Base-by-base conservation (phyloP, 2,329 filamentous ascomycete genomes). In the Fusarium kyushuense region DNA sequence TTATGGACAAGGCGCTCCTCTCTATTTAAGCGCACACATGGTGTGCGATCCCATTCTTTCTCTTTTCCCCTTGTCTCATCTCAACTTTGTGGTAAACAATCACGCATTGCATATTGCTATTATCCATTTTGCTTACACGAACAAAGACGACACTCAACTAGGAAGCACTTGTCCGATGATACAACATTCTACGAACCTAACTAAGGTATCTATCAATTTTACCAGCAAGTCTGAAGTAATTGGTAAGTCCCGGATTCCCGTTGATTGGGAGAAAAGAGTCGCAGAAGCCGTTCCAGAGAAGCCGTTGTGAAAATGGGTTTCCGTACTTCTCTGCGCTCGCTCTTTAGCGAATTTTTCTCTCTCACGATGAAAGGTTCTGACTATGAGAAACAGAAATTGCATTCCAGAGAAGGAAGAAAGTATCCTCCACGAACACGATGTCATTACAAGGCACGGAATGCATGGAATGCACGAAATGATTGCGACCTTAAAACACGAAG, bases 311-410 rank as follows among this genome's bases (percentile, higher is more conserved):
- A 23, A 10, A 68, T 70, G 68, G 52, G 47, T 19, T 23, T 68
- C 46, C 46, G 68, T 43, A 53, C 54, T 42, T 54, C 54, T 58
- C 32, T 70, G 48, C 68, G 67, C 36, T 66, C 42, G 25, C 30
- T 70, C 27, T 42, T 68, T 21, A 29, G 55, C 23, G 42, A 19
- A 9, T 46, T 54, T 40, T 64, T 54, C 16, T 59, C 47, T 23
- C 17, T 35, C 5, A 25, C 25, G 14, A 51, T 30, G 5, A 54
- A 53, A 12, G 14, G 12, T 47, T 63, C 66, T 63, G 36, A 70
- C 35, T 2, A 19, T 21, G 36, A 35, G 27, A 48, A 41, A 33
- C 65, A 45, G 67, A 54, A 19, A 43, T 45, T 47, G 8, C 5
- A 35, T 55, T 19, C 32, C 16, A 56, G 7, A 33, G 6, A 16